Evolutionary conservation across 2,329 filamentous ascomycete species (phyloP), one percentile per base, ranked within the genome.

Genomic region (Drechmeria coniospora): DNA sequence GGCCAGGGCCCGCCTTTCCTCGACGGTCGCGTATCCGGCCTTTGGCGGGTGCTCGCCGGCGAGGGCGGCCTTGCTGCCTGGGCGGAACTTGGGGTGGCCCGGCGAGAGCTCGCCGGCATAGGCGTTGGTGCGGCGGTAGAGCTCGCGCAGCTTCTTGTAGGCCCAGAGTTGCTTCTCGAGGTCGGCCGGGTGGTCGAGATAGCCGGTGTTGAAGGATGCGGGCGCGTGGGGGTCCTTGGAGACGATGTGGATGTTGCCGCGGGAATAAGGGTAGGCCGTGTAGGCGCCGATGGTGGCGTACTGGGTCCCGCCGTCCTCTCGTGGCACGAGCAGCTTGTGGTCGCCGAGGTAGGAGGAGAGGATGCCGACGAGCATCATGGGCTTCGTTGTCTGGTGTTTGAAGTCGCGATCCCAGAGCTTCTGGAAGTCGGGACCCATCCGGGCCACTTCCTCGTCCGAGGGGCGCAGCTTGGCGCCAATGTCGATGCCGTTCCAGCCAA

Each of bases 81-180:
- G 32, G 2, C 51, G 41, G 39, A 65, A 67, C 9, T 45, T 45
- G 1, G 63, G 63, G 30, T 63, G 59, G 2, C 48, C 40, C 4
- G 41, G 29, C 4, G 49, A 42, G 3, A 56, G 23, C 44, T 66
- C 56, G 40, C 65, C 54, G 31, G 55, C 39, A 47, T 63, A 74
- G 32, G 59, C 53, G 2, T 57, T 46, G 41, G 68, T 64, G 10
- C 69, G 63, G 3, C 72, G 63, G 14, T 59, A 52, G 29, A 76
- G 61, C 45, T 75, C 71, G 3, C 73, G 66, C 21, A 61, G 57
- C 36, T 64, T 65, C 49, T 78, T 78, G 54, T 78, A 78, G 1
- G 54, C 61, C 70, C 71, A 76, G 8, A 72, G 38, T 9, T 68
- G 61, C 39, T 61, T 68, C 43, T 65, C 65, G 16, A 74, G 18